Percentiles rank a stretch among this genome's conserved stretches.
These are phyloP conservation scores for Clarkia xantiana DNA, from an alignment of 345 rosid species.

Conservation along the genomic window DNA sequence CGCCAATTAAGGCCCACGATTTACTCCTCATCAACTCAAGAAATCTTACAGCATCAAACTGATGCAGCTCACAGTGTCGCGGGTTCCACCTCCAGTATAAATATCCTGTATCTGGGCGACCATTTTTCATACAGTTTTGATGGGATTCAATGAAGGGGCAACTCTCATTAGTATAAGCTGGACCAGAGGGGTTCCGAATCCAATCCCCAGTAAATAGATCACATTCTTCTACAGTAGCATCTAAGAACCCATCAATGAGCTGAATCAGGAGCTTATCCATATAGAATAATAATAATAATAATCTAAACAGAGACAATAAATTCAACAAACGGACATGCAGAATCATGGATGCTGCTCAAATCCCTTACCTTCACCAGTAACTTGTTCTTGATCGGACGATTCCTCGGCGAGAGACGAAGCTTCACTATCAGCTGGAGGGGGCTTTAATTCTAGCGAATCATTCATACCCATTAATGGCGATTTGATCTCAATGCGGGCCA, in stretches of 20 bases:
- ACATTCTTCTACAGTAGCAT: conserved; percentile 38
- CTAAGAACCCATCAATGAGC: not conserved
- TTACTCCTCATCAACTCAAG: conserved; percentile 67
- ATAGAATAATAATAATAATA: no score
- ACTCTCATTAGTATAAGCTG: conserved; percentile 56
- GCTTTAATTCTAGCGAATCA: not conserved
- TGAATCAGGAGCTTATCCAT: no score
- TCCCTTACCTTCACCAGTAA: conserved; percentile 6
- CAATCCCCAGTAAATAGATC: conserved; percentile 73
- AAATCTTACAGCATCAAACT: conserved; percentile 46
- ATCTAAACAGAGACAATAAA: no score
- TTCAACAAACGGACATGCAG: no score
- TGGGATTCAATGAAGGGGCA: conserved; percentile 64
- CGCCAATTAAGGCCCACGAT: conserved; percentile 77
- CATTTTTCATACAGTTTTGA: conserved; percentile 87
- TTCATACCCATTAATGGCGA: conserved; percentile 4
- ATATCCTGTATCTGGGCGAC: conserved; percentile 68
- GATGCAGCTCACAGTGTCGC: conserved; percentile 52
- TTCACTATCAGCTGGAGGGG: not conserved
- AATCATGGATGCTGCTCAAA: not conserved
- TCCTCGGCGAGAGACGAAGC: conserved; percentile 1
- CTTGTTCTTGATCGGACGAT: not conserved
- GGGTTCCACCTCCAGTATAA: conserved; percentile 91
- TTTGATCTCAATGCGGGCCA: conserved; percentile 11
- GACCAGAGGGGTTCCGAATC: conserved; percentile 64